Base-by-base conservation (phyloP, 371 early-diverging fungal species). In the Polyrhizophydium stewartii region DNA sequence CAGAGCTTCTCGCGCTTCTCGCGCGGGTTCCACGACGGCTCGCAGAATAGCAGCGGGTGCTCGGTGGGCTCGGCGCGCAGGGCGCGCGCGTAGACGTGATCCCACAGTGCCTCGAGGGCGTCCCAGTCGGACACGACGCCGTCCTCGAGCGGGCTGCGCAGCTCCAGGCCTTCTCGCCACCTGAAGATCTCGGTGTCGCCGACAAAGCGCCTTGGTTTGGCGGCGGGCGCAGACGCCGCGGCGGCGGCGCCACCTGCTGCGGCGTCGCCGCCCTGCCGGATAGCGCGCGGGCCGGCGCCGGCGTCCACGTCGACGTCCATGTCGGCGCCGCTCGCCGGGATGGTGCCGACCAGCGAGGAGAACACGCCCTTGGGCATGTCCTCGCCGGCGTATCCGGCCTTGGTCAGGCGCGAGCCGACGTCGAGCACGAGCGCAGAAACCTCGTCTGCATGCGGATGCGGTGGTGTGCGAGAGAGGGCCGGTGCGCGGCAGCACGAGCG, bases 341-440 rank as follows among this genome's bases (percentile, higher is more conserved):
- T 62, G 45, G 53, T 30, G 24, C 53, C 91, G 16, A 85, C 81
- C 10, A 61, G 81, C 2, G 94, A 88, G 7, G 96, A 92, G 56
- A 93, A 88, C 28, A 91, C 87, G 6, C 85, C 87, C 62, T 87
- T 85, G 2, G 98, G 96, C 35, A 85, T 76, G 68, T 97, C 96
- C 69, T 96, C 97, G 53, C 98, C 98, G 24, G 96, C 93, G 74
- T 92, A 94, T 37, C 98, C 98, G 32, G 92, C 93, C 56, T 92
- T 90, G 45, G 90, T 89, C 73, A 87, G 86, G 30, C 88, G 81
- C 61, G 90, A 84, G 35, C 98, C 98, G 45, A 95, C 77, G 69
- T 96, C 97, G 61, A 97, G 69, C 46, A 97, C 94, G 38, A 96
- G 68, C 31, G 94, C 94, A 45, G 89, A 86, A 46, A 96, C 96